Conservation (phyloP, 2,329 filamentous ascomycete genomes). For the Rutstroemia sydowiana region DNA sequence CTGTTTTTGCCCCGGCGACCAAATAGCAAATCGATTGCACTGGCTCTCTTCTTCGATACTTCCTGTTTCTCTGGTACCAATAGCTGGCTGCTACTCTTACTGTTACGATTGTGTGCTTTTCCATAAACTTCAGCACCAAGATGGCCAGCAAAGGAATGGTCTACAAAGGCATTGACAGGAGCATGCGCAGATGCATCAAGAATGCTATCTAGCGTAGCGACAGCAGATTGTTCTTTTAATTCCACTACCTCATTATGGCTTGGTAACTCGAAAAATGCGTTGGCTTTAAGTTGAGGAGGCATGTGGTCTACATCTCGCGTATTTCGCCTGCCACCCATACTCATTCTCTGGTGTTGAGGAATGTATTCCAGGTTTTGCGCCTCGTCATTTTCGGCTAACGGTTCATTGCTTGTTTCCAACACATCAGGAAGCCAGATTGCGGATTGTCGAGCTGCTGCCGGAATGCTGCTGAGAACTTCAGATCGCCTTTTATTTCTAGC, state of each 20-base stretch:
- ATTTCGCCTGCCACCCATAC: constrained; percentile 27
- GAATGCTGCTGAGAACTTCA: constrained; percentile 61
- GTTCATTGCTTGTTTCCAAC: constrained; percentile 22
- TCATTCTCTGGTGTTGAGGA: constrained; percentile 29
- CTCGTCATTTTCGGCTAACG: constrained; percentile 18
- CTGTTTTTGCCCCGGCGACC: constrained; percentile 21
- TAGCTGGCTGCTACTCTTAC: constrained; percentile 38
- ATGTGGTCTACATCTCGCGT: constrained; percentile 44
- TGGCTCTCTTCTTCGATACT: constrained; percentile 36
- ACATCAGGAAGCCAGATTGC: constrained; percentile 31
- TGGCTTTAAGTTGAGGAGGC: constrained; percentile 83
- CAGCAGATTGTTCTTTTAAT: constrained; percentile 71
- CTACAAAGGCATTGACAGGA: constrained; percentile 84
- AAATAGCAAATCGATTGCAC: constrained; percentile 42
- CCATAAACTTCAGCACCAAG: constrained; percentile 72
- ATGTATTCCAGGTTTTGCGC: constrained; percentile 26
- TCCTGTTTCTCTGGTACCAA: constrained; percentile 22
- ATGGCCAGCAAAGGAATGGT: constrained; percentile 75
- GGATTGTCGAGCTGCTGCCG: constrained; percentile 36
- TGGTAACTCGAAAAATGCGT: constrained; percentile 73
- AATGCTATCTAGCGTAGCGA: constrained; percentile 83
- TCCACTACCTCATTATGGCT: constrained; percentile 45
- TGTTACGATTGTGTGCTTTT: constrained; percentile 43
- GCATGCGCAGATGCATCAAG: constrained; percentile 82
- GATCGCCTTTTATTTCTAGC: constrained; percentile 65